Conservation (phyloP, 768 basidiomycete species). For the Boletus rex-veris region DNA sequence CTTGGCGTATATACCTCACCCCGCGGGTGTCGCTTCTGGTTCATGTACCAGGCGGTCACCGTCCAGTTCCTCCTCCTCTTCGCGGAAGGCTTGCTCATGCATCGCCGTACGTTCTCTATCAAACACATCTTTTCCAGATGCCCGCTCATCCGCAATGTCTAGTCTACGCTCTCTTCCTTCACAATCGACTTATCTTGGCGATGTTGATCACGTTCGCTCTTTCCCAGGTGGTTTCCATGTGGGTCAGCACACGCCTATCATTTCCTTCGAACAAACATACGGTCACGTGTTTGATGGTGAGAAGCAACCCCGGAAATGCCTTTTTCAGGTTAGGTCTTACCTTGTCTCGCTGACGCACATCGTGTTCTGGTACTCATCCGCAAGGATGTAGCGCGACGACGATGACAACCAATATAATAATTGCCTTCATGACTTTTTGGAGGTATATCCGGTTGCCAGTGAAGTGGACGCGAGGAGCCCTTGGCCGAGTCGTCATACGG, state of each 20-base stretch:
- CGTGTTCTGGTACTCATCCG: neutral
- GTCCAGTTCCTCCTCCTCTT: conserved; percentile 14
- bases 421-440: conserved; percentile 22
- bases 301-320: conserved; percentile 8
- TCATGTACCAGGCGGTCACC: conserved; percentile 10
- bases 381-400: conserved; percentile 12
- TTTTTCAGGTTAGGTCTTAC: conserved; percentile 18
- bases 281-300: conserved; percentile 14
- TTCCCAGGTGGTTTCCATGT: conserved; percentile 17
- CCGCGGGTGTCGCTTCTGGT: conserved; percentile 16
- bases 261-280: conserved; percentile 10
- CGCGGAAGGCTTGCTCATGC: conserved; percentile 15
- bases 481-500: conserved; percentile 13
- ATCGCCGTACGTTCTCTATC: conserved; percentile 12
- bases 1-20: conserved; percentile 3
- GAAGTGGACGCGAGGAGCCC: neutral
- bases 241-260: conserved; percentile 9
- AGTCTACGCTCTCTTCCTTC: conserved; percentile 20
- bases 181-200: conserved; percentile 1
- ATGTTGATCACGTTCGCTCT: conserved; percentile 7
- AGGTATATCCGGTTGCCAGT: conserved; percentile 12
- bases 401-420: conserved; percentile 8
- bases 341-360: no score
- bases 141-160: neutral
- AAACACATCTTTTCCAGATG: neutral